These are phyloP conservation scores for Monosporozyma aerobia DNA, from an alignment of 805 yeast genomes.

Conservation along the genomic window DNA sequence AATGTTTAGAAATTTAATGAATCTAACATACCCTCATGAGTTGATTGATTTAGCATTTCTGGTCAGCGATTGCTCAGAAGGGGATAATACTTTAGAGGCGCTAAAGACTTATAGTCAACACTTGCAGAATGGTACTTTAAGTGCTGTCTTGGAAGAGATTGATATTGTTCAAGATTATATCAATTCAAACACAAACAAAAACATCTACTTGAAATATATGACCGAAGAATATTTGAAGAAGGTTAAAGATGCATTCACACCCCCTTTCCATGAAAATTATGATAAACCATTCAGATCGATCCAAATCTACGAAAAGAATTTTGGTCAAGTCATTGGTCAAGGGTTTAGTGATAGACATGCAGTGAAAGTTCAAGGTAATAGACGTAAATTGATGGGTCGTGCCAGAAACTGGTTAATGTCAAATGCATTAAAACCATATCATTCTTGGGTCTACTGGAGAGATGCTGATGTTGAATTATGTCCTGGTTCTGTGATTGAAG, in stretches of 20 bases:
- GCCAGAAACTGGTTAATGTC: slow-evolving; percentile 79
- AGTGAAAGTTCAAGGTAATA: slow-evolving; percentile 74
- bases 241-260: slow-evolving; percentile 49
- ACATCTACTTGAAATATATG: slow-evolving; percentile 64
- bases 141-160: slow-evolving; percentile 30
- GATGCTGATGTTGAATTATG: slow-evolving; percentile 80
- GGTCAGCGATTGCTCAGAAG: slow-evolving; percentile 68
- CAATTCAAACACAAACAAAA: slow-evolving; percentile 42
- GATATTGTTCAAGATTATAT: slow-evolving; percentile 33
- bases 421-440: slow-evolving; percentile 68
- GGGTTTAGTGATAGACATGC: slow-evolving; percentile 79
- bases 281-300: slow-evolving; percentile 66
- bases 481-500: slow-evolving; percentile 67
- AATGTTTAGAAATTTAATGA: slow-evolving; percentile 80
- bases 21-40: slow-evolving; percentile 73
- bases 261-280: slow-evolving; percentile 58
- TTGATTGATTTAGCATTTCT: slow-evolving; percentile 72
- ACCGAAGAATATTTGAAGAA: slow-evolving; percentile 49
- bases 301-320: slow-evolving; percentile 72
- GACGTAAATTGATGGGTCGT: slow-evolving; percentile 78
- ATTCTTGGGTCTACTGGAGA: slow-evolving; percentile 89
- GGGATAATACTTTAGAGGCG: slow-evolving; percentile 56
- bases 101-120: slow-evolving; percentile 56
- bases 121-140: slow-evolving; percentile 62
- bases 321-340: slow-evolving; percentile 78